Evolutionary conservation across 345 rosid species (phyloP).

Genomic region (Corymbia maculata): DNA sequence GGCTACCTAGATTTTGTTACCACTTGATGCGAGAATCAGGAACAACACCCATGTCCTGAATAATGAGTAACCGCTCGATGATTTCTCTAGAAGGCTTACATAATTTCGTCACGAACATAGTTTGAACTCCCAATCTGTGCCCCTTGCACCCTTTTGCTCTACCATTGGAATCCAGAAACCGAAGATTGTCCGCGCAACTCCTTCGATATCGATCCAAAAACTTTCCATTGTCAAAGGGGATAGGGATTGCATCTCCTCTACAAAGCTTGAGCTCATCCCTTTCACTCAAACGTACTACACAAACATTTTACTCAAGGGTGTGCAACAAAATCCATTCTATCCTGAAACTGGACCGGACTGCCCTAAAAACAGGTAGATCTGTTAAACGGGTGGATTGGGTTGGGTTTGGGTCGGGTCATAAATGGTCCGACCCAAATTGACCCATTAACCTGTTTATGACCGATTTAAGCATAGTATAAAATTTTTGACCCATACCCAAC

Average conservation of each 20-base stretch:
- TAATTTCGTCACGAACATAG: not conserved
- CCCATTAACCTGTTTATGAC: too few species aligned
- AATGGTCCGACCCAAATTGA: too few species aligned
- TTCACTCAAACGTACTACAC: not conserved
- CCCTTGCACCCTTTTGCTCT: not conserved
- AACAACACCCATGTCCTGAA: not conserved
- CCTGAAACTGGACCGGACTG: too few species aligned
- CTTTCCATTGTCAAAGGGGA: not conserved
- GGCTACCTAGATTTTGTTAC: not conserved
- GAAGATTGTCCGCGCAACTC: not conserved
- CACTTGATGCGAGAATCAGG: not conserved
- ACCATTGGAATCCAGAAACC: not conserved
- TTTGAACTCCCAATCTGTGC: not conserved
- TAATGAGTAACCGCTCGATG: not conserved
- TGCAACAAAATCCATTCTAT: too few species aligned
- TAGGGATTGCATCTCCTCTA: not conserved
- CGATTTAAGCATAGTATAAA: too few species aligned
- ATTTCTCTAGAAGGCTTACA: not conserved
- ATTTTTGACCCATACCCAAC: too few species aligned
- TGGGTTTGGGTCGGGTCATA: too few species aligned
- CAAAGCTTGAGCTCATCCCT: not conserved
- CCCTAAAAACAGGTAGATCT: too few species aligned
- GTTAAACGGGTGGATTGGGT: too few species aligned
- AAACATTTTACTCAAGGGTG: not conserved
- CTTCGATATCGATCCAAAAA: not conserved